Percentiles rank a stretch among this genome's conserved stretches.
Conservation (phyloP, 768 basidiomycete species). For the Kwoniella heveanensis region DNA sequence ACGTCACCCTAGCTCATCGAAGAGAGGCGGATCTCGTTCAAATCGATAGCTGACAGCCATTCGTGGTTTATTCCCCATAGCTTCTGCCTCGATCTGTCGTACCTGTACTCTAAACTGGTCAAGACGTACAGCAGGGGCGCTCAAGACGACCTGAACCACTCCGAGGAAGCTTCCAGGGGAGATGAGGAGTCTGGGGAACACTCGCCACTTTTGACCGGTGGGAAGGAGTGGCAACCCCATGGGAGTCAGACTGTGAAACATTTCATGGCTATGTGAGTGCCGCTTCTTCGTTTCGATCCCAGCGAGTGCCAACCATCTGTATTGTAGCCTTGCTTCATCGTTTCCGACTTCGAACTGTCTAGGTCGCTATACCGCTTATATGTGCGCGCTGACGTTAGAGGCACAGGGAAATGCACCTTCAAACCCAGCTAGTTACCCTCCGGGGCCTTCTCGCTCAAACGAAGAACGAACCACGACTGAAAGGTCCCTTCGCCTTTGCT, state of each 20-base stretch:
- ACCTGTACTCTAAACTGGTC: conserved; percentile 90
- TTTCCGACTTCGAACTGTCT: no score
- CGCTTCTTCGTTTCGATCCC: no score
- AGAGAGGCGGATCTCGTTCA: neutral
- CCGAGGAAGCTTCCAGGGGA: neutral
- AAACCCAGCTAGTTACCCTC: conserved; percentile 83
- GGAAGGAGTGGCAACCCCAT: conserved; percentile 26
- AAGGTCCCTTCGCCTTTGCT: conserved; percentile 88
- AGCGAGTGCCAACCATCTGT: no score
- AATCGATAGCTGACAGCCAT: conserved; percentile 1
- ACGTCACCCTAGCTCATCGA: conserved; percentile 42
- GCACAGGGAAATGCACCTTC: conserved; percentile 90
- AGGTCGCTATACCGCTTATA: no score
- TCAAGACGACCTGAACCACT: neutral
- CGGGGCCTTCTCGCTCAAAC: conserved; percentile 84
- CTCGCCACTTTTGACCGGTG: conserved; percentile 46
- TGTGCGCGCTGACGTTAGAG: neutral
- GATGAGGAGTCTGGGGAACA: conserved; percentile 36
- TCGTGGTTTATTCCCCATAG: conserved; percentile 57
- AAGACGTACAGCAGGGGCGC: conserved; percentile 69
- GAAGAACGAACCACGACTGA: conserved; percentile 88
- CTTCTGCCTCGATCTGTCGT: conserved; percentile 89
- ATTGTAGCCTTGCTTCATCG: no score
- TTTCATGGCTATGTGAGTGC: conserved; percentile 90
- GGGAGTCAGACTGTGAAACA: conserved; percentile 57